phyloP scores from a whole-genome alignment of 1,284 basidiomycete genomes.

The Naganishia sp. region DNA sequence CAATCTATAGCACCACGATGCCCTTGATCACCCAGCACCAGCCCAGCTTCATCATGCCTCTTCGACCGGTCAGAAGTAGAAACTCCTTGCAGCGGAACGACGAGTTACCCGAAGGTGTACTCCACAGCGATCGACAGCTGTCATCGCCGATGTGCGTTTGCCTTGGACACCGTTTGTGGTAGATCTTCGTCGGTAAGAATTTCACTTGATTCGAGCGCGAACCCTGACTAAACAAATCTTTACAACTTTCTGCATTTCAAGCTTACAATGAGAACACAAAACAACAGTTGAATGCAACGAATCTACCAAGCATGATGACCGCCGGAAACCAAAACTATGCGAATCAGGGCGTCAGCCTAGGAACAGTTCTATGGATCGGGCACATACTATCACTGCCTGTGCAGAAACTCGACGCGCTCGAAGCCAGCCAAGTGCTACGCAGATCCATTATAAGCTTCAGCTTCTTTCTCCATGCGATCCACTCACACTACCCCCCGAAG shows the following conservation, averaged over 20 bases:
- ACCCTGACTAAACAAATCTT: not conserved
- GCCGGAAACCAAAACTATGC: constrained; percentile 35
- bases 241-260: constrained; percentile 1
- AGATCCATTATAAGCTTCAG: not conserved
- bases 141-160: constrained; percentile 12
- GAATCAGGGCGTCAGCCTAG: constrained; percentile 6
- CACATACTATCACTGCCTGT: constrained; percentile 36
- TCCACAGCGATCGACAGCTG: not conserved
- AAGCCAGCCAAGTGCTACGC: constrained; percentile 36
- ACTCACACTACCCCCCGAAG: constrained; percentile 48
- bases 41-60: constrained; percentile 4
- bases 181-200: not conserved
- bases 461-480: not conserved
- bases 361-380: too few relatives aligned
- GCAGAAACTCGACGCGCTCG: constrained; percentile 35
- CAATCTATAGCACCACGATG: too few relatives aligned
- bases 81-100: not conserved
- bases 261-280: constrained; percentile 7
- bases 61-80: not conserved
- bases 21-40: not conserved
- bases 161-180: constrained; percentile 21
- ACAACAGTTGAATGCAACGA: not conserved
- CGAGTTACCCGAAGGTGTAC: constrained; percentile 11
- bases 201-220: not conserved
- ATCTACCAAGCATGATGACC: constrained; percentile 36